Percentiles rank a stretch among this genome's conserved stretches.
phyloP scores from a whole-genome alignment of 345 rosid genomes.

The Populus ilicifolia region DNA sequence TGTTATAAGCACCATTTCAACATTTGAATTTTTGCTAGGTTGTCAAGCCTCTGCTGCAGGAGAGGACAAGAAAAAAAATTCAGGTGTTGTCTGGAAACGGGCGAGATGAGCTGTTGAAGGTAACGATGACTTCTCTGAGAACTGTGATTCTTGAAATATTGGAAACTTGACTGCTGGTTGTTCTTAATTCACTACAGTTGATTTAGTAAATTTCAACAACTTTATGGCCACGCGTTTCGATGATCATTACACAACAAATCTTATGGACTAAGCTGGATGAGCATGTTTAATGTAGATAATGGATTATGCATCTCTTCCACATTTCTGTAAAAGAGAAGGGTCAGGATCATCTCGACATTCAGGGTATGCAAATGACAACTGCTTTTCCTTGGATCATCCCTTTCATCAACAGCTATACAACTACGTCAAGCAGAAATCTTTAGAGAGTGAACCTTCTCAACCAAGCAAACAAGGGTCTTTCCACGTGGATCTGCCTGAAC shows the following conservation, averaged over 20 bases:
- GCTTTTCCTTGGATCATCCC: slow-evolving; percentile 74
- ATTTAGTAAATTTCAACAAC: neutral
- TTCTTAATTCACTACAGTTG: neutral
- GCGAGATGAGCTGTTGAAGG: slow-evolving; percentile 79
- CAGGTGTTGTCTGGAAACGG: slow-evolving; percentile 79
- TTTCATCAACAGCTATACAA: slow-evolving; percentile 85
- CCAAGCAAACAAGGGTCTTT: slow-evolving; percentile 83
- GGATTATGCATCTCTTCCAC: slow-evolving; percentile 80
- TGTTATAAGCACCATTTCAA: neutral
- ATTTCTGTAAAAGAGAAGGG: slow-evolving; percentile 80
- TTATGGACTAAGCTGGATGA: neutral
- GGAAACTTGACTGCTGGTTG: neutral
- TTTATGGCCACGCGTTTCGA: neutral
- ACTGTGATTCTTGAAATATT: neutral
- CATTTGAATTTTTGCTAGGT: slow-evolving; percentile 44
- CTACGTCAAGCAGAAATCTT: slow-evolving; percentile 68
- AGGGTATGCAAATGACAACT: slow-evolving; percentile 41
- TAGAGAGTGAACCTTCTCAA: slow-evolving; percentile 23
- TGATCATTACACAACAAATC: neutral
- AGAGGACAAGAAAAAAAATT: slow-evolving; percentile 78
- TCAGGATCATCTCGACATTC: slow-evolving; percentile 71
- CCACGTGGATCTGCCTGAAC: slow-evolving; percentile 78
- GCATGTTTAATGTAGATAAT: slow-evolving; percentile 50
- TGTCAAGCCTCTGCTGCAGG: slow-evolving; percentile 91
- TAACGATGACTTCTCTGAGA: slow-evolving; percentile 19